Conservation (phyloP, 371 early-diverging fungal species). For the Lichtheimia hyalospora region DNA sequence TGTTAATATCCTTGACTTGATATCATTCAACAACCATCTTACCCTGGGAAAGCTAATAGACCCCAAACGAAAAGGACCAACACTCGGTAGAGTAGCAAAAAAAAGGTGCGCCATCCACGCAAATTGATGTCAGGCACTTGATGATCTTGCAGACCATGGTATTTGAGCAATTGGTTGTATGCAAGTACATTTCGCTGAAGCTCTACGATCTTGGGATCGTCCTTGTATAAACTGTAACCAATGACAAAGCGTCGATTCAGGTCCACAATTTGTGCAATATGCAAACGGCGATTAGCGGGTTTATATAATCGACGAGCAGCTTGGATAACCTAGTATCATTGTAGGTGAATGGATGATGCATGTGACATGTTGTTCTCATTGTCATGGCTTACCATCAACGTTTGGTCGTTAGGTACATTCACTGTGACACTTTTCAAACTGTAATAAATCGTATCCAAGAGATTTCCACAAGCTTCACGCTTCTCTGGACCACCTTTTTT, state of each 20-base stretch:
- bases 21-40: slow-evolving; percentile 16
- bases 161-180: slow-evolving; percentile 86
- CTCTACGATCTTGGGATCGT: slow-evolving; percentile 79
- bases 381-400: slow-evolving; percentile 64
- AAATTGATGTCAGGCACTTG: slow-evolving; percentile 87
- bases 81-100: slow-evolving; percentile 68
- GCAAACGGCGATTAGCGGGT: slow-evolving; percentile 79
- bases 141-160: slow-evolving; percentile 94
- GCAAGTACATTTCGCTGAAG: slow-evolving; percentile 72
- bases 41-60: slow-evolving; percentile 85
- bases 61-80: slow-evolving; percentile 69
- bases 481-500: slow-evolving; percentile 76
- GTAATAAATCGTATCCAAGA: slow-evolving; percentile 72
- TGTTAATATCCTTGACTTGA: background rate
- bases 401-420: slow-evolving; percentile 88
- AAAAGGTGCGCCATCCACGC: slow-evolving; percentile 67
- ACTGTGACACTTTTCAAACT: slow-evolving; percentile 81
- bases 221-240: slow-evolving; percentile 79
- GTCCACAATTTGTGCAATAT: slow-evolving; percentile 82
- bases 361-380: background rate
- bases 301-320: slow-evolving; percentile 92
- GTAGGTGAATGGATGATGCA: background rate
- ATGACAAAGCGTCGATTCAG: slow-evolving; percentile 91
- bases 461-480: slow-evolving; percentile 70
- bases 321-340: slow-evolving; percentile 73